phyloP scores from a whole-genome alignment of 2,329 filamentous ascomycete genomes.

The Ophiostoma triangulosporum region DNA sequence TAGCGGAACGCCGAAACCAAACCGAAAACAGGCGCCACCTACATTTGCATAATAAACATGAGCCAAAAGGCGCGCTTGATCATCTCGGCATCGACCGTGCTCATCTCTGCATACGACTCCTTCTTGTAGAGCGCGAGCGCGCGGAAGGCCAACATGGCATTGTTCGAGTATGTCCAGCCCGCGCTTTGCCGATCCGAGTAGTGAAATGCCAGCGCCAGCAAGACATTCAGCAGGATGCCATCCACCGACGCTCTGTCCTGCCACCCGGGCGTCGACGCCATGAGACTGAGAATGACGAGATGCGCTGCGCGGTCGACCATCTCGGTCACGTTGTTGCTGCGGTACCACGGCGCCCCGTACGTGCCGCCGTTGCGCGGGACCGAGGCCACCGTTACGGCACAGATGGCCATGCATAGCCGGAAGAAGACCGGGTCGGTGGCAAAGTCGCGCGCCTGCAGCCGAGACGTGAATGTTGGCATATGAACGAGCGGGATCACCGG shows the following conservation, averaged over 20 bases:
- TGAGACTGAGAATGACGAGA: slow-evolving; percentile 1
- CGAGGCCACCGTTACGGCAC: slow-evolving; percentile 16
- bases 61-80: slow-evolving; percentile 17
- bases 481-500: slow-evolving; percentile 15
- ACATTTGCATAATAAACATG: slow-evolving; percentile 16
- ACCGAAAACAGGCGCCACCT: not conserved
- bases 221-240: not conserved
- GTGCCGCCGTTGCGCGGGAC: slow-evolving; percentile 12
- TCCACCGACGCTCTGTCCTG: not conserved
- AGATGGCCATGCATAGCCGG: slow-evolving; percentile 15
- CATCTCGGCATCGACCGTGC: slow-evolving; percentile 11
- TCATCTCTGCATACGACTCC: not conserved
- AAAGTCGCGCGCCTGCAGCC: slow-evolving; percentile 10
- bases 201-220: slow-evolving; percentile 4
- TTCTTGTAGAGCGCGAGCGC: slow-evolving; percentile 1
- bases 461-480: slow-evolving; percentile 10
- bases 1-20: not conserved
- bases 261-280: not conserved
- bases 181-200: not conserved
- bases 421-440: slow-evolving; percentile 13
- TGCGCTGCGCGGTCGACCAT: slow-evolving; percentile 5
- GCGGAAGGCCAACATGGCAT: slow-evolving; percentile 4
- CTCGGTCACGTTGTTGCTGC: not conserved
- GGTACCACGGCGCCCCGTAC: slow-evolving; percentile 7
- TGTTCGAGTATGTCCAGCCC: slow-evolving; percentile 1